A percentile compares a stretch with the other conserved stretches of the same genome.
Evolutionary conservation across 2,329 filamentous ascomycete species (phyloP).

Genomic region (Xylaria sp.): DNA sequence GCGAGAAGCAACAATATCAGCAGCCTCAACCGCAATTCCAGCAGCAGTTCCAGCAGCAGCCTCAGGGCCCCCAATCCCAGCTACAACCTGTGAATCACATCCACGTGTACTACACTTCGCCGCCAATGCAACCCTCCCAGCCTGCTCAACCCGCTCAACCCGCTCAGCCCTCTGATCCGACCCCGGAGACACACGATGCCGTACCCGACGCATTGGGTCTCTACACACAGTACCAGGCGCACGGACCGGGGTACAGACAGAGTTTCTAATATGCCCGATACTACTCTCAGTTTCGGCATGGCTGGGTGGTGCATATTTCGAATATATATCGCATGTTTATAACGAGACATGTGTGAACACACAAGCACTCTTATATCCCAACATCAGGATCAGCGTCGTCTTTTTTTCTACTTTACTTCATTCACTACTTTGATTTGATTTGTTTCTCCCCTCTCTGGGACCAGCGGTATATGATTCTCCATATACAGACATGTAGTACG

Average conservation of each 20-base stretch:
- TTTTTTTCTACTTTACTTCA: not conserved
- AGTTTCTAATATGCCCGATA: conserved; percentile 26
- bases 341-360: no score
- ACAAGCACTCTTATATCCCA: not conserved
- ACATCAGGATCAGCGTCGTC: not conserved
- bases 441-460: not conserved
- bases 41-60: conserved; percentile 18
- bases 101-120: conserved; percentile 37
- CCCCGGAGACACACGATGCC: not conserved
- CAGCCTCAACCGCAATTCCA: conserved; percentile 22
- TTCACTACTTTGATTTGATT: not conserved
- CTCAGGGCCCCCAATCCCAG: conserved; percentile 10
- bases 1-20: conserved; percentile 19
- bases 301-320: not conserved
- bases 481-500: conserved; percentile 16
- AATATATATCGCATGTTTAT: not conserved
- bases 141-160: conserved; percentile 21
- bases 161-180: conserved; percentile 2
- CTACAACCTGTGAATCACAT: conserved; percentile 37
- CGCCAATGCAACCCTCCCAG: conserved; percentile 13
- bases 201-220: conserved; percentile 26
- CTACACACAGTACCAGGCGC: conserved; percentile 11
- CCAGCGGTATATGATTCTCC: conserved; percentile 9
- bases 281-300: not conserved
- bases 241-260: conserved; percentile 37